phyloP scores from a whole-genome alignment of 495 filamentous ascomycete species.

The Thermothielavioides terrestris region DNA sequence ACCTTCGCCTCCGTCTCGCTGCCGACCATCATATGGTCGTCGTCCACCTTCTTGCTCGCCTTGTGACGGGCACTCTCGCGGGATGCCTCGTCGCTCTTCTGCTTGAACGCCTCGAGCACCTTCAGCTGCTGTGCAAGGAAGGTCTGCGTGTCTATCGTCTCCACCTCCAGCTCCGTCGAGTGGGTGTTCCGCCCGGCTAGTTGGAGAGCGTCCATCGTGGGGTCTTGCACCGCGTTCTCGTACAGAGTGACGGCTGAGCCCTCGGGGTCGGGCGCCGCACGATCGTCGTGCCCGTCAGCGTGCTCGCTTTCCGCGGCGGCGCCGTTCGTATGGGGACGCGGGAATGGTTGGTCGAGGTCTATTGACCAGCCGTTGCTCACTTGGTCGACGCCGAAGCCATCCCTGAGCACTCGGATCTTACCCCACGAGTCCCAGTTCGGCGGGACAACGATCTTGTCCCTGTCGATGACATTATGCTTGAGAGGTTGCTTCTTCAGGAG shows the following conservation, averaged over 20 bases:
- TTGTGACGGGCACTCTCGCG: slow-evolving; percentile 36
- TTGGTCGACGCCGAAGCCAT: slow-evolving; percentile 86
- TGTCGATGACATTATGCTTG: slow-evolving; percentile 91
- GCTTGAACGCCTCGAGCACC: slow-evolving; percentile 57
- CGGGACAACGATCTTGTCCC: slow-evolving; percentile 89
- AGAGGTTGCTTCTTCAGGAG: slow-evolving; percentile 71
- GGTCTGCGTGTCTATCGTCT: slow-evolving; percentile 65
- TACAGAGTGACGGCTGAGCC: slow-evolving; percentile 61
- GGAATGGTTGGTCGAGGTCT: slow-evolving; percentile 57
- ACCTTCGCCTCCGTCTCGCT: slow-evolving; percentile 45
- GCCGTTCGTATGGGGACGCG: slow-evolving; percentile 8
- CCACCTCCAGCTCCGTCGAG: slow-evolving; percentile 53
- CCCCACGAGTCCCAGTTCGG: slow-evolving; percentile 99
- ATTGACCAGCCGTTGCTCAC: slow-evolving; percentile 76
- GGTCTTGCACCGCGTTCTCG: slow-evolving; percentile 70
- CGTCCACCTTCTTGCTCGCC: slow-evolving; percentile 28
- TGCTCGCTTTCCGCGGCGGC: slow-evolving; percentile 7
- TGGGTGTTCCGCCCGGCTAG: slow-evolving; percentile 42
- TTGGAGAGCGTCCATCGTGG: slow-evolving; percentile 52
- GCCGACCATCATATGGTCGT: slow-evolving; percentile 10
- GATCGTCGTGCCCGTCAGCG: slow-evolving; percentile 19
- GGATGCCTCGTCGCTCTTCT: slow-evolving; percentile 51
- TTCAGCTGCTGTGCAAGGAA: slow-evolving; percentile 71
- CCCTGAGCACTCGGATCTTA: slow-evolving; percentile 88
- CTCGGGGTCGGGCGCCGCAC: slow-evolving; percentile 25